A percentile compares a stretch with the other conserved stretches of the same genome.
These are phyloP conservation scores for Oryza officinalis DNA, from an alignment of 176 grass and related monocot species.

Conservation along the genomic window DNA sequence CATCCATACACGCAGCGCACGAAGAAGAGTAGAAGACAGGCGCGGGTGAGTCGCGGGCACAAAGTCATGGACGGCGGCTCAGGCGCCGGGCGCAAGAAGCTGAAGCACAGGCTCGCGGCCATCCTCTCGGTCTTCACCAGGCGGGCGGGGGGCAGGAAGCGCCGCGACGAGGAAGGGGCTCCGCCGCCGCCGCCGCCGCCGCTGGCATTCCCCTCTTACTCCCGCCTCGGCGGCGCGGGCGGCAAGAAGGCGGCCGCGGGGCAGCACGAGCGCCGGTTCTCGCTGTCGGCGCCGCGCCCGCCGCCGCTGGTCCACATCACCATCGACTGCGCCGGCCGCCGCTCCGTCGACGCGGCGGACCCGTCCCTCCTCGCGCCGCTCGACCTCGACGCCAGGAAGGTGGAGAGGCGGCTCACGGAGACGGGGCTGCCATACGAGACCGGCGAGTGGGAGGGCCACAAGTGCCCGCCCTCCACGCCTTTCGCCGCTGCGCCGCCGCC, in stretches of 20 bases:
- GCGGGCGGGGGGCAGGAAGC: constrained; percentile 39
- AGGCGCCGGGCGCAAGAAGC: constrained; percentile 47
- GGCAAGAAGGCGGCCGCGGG: neutral
- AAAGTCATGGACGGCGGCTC: constrained; percentile 41
- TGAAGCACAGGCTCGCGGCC: constrained; percentile 66
- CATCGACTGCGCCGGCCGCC: constrained; percentile 68
- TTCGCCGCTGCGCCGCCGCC: constrained; percentile 19
- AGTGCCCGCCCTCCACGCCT: constrained; percentile 68
- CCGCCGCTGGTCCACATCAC: constrained; percentile 53
- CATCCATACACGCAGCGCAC: neutral
- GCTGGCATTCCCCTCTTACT: constrained; percentile 40
- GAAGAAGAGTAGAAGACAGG: neutral
- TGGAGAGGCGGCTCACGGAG: constrained; percentile 28
- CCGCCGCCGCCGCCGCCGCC: neutral
- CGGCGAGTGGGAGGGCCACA: constrained; percentile 59
- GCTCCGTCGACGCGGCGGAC: constrained; percentile 57
- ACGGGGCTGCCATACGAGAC: constrained; percentile 22
- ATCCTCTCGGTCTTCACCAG: constrained; percentile 69
- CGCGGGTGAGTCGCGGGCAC: neutral
- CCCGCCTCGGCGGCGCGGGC: neutral
- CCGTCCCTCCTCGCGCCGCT: constrained; percentile 36
- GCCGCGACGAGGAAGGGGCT: constrained; percentile 12
- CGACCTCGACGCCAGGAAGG: constrained; percentile 36
- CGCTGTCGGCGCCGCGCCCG: constrained; percentile 39
- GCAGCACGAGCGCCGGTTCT: constrained; percentile 45